Percentiles rank a stretch among this genome's conserved stretches.
These are phyloP conservation scores for Rhododendron mucronatum DNA, from an alignment of 148 eudicot species.

Conservation along the genomic window DNA sequence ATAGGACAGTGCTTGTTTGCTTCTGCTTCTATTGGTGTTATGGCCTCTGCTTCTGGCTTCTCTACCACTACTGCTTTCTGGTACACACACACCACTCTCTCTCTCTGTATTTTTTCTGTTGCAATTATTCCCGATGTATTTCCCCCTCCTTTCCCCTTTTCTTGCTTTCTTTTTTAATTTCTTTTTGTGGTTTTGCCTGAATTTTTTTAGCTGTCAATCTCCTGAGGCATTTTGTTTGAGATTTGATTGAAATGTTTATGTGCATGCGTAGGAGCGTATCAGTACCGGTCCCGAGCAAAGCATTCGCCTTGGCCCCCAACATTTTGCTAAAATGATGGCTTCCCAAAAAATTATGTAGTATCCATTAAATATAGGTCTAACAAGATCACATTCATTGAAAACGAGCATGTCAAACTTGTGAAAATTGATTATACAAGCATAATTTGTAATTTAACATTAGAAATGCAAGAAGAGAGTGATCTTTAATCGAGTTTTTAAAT, in stretches of 20 bases:
- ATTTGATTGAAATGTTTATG: neutral
- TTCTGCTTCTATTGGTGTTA: constrained; percentile 58
- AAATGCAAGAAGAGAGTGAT: neutral
- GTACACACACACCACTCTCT: constrained; percentile 20
- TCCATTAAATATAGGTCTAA: neutral
- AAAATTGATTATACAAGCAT: neutral
- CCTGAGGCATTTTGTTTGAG: neutral
- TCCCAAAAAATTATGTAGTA: neutral
- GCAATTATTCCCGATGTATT: neutral
- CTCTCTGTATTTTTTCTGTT: neutral
- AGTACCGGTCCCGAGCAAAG: neutral
- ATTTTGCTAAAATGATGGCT: neutral
- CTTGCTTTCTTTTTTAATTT: neutral
- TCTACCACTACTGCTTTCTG: constrained; percentile 75
- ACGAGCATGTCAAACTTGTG: neutral
- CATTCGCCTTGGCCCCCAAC: neutral
- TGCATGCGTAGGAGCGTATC: neutral
- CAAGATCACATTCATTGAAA: neutral
- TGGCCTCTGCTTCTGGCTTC: constrained; percentile 75
- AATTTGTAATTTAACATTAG: neutral
- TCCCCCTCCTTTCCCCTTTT: neutral
- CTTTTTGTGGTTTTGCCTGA: neutral
- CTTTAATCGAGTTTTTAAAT: neutral
- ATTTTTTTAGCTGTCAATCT: neutral
- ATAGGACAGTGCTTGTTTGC: constrained; percentile 81